Evolutionary conservation across 208 protist genomes (phyloP).

Genomic region (Tritrichomonas foetus): DNA sequence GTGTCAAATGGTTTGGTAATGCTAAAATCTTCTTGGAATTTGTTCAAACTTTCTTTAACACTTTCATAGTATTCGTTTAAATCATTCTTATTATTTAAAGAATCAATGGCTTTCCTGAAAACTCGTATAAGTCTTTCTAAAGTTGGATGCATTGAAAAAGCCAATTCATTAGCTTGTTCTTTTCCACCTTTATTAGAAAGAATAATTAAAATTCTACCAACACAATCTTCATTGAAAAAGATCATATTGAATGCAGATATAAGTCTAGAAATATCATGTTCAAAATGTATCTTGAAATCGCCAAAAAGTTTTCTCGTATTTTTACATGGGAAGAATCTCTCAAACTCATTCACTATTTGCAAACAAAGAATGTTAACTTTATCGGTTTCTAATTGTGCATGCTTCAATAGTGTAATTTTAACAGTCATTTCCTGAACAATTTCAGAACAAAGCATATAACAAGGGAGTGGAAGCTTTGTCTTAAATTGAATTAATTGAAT

Average conservation of each 20-base stretch:
- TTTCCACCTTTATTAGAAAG: too few relatives aligned
- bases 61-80: neutral
- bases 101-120: neutral
- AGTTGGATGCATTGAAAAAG: neutral
- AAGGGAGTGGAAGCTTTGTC: neutral
- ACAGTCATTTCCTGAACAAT: neutral
- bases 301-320: neutral
- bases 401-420: neutral
- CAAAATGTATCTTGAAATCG: neutral
- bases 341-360: neutral
- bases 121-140: neutral
- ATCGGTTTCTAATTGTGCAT: neutral
- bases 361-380: neutral
- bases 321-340: neutral
- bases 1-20: neutral
- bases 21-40: neutral
- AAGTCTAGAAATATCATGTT: neutral
- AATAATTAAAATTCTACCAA: too few relatives aligned
- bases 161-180: neutral
- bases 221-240: too few relatives aligned
- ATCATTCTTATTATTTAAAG: neutral
- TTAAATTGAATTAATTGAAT: neutral
- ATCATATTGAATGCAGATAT: neutral
- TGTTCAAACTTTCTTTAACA: neutral
- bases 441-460: neutral